These are phyloP conservation scores for Fusarium odoratissimum DNA, from an alignment of 2,329 filamentous ascomycete genomes.

Conservation along the genomic window DNA sequence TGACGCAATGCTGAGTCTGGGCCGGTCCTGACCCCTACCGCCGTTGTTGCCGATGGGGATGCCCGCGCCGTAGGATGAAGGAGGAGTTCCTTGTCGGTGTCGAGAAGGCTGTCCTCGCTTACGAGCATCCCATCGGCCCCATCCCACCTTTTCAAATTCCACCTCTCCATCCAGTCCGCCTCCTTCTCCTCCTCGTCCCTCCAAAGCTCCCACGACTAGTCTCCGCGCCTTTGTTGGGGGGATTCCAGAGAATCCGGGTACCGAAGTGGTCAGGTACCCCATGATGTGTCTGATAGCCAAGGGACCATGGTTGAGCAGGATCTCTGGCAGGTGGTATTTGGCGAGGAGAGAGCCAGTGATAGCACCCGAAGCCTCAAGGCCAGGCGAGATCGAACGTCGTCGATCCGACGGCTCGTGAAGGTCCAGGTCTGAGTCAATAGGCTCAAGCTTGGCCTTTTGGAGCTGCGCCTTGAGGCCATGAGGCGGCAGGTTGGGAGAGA, in stretches of 20 bases:
- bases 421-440: constrained; percentile 88
- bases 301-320: constrained; percentile 89
- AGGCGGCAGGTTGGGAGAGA: constrained; percentile 87
- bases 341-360: constrained; percentile 90
- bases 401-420: constrained; percentile 70
- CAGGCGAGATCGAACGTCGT: constrained; percentile 57
- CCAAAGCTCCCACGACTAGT: constrained; percentile 90
- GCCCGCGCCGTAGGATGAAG: constrained; percentile 58
- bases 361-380: constrained; percentile 78
- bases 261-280: constrained; percentile 90
- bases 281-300: constrained; percentile 95
- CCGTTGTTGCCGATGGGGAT: constrained; percentile 67
- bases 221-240: constrained; percentile 90
- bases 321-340: constrained; percentile 89
- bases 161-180: constrained; percentile 76
- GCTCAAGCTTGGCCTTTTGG: constrained; percentile 68
- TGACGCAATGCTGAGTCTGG: constrained; percentile 63
- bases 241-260: constrained; percentile 91
- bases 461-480: constrained; percentile 80
- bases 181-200: constrained; percentile 76
- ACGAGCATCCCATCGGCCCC: constrained; percentile 94
- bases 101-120: constrained; percentile 72
- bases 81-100: constrained; percentile 56
- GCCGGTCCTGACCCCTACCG: constrained; percentile 59
- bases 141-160: constrained; percentile 94